Percentiles rank a stretch among this genome's conserved stretches.
Conservation (phyloP, 108 stramenopile genomes). For the Skeletonema menzelii region DNA sequence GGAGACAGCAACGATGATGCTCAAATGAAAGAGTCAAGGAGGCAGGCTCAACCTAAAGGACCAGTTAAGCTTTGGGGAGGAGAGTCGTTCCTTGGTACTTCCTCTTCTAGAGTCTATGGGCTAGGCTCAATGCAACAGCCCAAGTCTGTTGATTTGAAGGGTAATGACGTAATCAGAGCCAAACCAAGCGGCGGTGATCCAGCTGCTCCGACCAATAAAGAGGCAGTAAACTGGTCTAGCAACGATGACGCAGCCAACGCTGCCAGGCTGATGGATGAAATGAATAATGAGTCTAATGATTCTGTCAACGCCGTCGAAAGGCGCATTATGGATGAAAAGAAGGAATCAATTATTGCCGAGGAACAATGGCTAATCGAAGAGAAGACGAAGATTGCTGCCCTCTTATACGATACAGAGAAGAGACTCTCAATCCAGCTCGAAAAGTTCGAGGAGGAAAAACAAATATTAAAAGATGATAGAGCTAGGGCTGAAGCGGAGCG, state of each 20-base stretch:
- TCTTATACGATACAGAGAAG: neutral
- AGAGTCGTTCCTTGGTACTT: constrained; percentile 3
- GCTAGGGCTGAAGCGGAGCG: neutral
- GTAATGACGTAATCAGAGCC: neutral
- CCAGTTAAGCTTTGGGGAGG: neutral
- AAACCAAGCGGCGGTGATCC: neutral
- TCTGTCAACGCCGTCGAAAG: neutral
- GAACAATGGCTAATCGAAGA: neutral
- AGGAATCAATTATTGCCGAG: neutral
- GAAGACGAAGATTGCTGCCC: neutral
- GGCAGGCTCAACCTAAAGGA: neutral
- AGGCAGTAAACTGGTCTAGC: neutral
- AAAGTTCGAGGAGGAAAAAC: neutral
- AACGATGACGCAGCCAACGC: neutral
- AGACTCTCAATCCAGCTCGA: neutral
- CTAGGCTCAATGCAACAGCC: neutral
- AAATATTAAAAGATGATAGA: neutral
- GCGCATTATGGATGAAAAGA: neutral
- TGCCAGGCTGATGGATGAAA: neutral
- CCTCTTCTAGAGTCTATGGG: constrained; percentile 1
- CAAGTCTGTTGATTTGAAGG: neutral
- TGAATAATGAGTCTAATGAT: neutral
- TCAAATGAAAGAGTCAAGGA: neutral
- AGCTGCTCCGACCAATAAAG: neutral
- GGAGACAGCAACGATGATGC: neutral